These are phyloP conservation scores for Alternaria tenuissima DNA, from an alignment of 2,329 filamentous ascomycete genomes.

Conservation along the genomic window DNA sequence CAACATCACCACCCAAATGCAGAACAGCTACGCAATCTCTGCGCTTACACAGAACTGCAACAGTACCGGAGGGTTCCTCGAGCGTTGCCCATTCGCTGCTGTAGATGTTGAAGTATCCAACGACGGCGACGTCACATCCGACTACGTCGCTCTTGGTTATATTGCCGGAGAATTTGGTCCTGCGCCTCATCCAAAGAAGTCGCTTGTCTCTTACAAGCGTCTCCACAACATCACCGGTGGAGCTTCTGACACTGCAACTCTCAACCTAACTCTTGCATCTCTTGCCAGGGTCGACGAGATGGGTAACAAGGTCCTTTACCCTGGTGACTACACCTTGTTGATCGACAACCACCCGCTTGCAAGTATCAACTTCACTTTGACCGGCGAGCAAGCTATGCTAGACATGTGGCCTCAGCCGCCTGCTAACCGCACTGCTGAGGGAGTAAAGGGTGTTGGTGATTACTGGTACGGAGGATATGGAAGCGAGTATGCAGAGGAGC, in stretches of 20 bases:
- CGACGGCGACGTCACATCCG: constrained; percentile 56
- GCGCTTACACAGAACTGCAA: constrained; percentile 41
- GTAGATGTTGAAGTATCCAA: constrained; percentile 57
- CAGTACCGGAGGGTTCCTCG: constrained; percentile 49
- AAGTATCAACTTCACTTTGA: constrained; percentile 33
- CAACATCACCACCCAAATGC: constrained; percentile 23
- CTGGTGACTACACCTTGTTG: constrained; percentile 57
- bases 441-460: constrained; percentile 24
- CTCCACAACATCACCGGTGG: constrained; percentile 53
- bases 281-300: constrained; percentile 60
- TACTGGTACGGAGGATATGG: constrained; percentile 37
- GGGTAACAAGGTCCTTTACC: constrained; percentile 63
- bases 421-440: constrained; percentile 30
- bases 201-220: constrained; percentile 61
- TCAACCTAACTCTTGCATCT: constrained; percentile 60
- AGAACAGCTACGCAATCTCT: constrained; percentile 27
- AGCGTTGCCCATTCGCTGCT: constrained; percentile 54
- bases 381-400: constrained; percentile 29
- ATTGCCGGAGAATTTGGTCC: constrained; percentile 59
- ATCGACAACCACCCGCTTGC: constrained; percentile 33
- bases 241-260: constrained; percentile 39
- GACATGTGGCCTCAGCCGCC: constrained; percentile 42
- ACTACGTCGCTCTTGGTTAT: constrained; percentile 64
- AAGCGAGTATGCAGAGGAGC: neutral
- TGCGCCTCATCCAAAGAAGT: constrained; percentile 62